Percentiles rank a stretch among this genome's conserved stretches.
phyloP scores from a whole-genome alignment of 257 asterid genomes.

The Datura wrightii region DNA sequence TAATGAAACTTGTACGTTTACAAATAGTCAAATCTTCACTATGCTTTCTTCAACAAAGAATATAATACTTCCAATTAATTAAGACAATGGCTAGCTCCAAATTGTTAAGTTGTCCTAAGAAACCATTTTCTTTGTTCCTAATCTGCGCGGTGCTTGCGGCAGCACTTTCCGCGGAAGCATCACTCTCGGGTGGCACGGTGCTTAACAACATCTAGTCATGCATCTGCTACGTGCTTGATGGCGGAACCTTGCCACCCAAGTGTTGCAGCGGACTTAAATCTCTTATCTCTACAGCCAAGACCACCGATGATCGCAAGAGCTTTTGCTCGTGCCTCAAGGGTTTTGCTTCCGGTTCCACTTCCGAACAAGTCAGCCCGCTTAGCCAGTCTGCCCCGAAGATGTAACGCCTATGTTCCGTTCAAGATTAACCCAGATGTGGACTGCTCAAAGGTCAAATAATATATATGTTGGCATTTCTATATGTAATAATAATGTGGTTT shows the following conservation, averaged over 20 bases:
- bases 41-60: background rate
- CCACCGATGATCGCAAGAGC: constrained; percentile 25
- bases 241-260: background rate
- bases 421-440: constrained; percentile 19
- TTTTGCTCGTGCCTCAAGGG: constrained; percentile 36
- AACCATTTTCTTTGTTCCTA: background rate
- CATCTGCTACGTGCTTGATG: constrained; percentile 18
- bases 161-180: constrained; percentile 29
- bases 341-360: background rate
- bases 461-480: background rate
- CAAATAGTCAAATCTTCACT: background rate
- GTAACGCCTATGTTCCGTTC: background rate
- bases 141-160: constrained; percentile 28
- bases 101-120: background rate
- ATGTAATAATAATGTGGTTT: background rate
- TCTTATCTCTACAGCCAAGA: constrained; percentile 17
- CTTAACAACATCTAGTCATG: constrained; percentile 24
- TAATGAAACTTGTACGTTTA: background rate
- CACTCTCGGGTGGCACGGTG: constrained; percentile 29
- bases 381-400: background rate
- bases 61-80: background rate
- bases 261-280: constrained; percentile 36
- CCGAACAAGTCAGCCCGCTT: background rate
- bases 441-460: constrained; percentile 26
- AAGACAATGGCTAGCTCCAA: background rate